Percentiles rank a stretch among this genome's conserved stretches.
These are phyloP conservation scores for Lophiostoma macrostomum DNA, from an alignment of 495 filamentous ascomycete genomes.

Conservation along the genomic window DNA sequence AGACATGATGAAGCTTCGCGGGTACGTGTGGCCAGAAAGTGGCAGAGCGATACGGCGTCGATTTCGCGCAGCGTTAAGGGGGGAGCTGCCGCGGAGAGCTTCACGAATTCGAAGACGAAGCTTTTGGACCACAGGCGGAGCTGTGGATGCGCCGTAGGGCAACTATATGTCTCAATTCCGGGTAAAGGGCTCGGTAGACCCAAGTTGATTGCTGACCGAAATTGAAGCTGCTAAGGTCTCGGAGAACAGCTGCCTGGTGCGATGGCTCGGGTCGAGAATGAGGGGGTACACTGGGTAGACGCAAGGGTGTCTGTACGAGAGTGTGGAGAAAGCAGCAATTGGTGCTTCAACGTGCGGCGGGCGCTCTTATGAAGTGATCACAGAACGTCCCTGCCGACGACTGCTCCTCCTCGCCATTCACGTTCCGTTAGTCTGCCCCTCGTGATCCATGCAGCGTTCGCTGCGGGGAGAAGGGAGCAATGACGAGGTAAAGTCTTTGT, in stretches of 20 bases:
- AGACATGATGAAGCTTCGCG: conserved; percentile 56
- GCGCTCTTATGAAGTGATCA: conserved; percentile 12
- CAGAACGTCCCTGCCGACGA: neutral
- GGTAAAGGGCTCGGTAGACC: conserved; percentile 26
- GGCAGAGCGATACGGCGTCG: neutral
- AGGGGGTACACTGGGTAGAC: neutral
- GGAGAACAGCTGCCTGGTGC: conserved; percentile 21
- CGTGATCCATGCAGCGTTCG: conserved; percentile 11
- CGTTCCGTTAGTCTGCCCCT: conserved; percentile 6
- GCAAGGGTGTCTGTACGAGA: neutral
- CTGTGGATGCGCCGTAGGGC: neutral
- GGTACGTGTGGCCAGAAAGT: neutral
- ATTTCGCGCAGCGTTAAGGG: neutral
- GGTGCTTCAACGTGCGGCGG: neutral
- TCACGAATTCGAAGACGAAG: neutral
- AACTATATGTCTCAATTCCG: conserved; percentile 31
- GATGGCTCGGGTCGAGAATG: neutral
- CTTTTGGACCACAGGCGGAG: neutral
- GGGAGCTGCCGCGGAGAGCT: neutral
- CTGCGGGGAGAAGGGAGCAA: conserved; percentile 15
- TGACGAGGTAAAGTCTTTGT: conserved; percentile 1
- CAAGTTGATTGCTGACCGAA: conserved; percentile 22
- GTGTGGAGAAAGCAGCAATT: conserved; percentile 4
- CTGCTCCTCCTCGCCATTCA: neutral
- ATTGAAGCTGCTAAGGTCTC: conserved; percentile 17